Evolutionary conservation across 140 eudicot species (phyloP).

Genomic region (Ambrosia hybrid): DNA sequence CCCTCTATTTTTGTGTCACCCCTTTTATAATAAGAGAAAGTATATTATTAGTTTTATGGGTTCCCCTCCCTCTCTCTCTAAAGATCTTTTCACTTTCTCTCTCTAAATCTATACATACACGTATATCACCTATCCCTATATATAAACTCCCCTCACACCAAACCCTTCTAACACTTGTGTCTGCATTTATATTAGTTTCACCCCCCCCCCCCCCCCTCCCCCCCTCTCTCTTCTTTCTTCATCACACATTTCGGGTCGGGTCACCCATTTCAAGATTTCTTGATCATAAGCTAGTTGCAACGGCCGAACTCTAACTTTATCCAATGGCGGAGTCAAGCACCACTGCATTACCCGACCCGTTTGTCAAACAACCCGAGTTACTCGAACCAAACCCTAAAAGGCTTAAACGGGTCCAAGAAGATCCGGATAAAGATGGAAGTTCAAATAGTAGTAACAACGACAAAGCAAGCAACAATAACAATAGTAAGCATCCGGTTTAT

Average conservation of each 20-base stretch:
- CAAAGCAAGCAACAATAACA: too few relatives aligned
- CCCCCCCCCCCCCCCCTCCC: not conserved
- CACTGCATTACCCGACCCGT: conserved; percentile 24
- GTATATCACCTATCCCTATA: conserved; percentile 2
- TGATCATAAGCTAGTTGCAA: too few relatives aligned
- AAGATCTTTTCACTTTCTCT: not conserved
- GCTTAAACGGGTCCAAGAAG: conserved; percentile 19
- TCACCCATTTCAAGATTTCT: not conserved
- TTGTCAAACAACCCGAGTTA: conserved; percentile 6
- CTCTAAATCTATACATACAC: not conserved
- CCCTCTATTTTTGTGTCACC: conserved; percentile 26
- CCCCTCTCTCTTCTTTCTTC: not conserved
- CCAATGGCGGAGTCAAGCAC: conserved; percentile 22
- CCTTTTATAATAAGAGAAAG: too few relatives aligned
- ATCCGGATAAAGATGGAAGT: conserved; percentile 21
- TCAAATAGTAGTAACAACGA: not conserved
- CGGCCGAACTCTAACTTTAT: not conserved
- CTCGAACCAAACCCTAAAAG: conserved; percentile 45
- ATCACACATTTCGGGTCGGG: not conserved
- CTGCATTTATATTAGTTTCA: not conserved
- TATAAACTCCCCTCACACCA: conserved; percentile 24
- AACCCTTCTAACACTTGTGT: conserved; percentile 21
- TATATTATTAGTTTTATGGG: conserved; percentile 21
- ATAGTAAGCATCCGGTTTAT: conserved; percentile 48
- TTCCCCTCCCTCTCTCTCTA: conserved; percentile 5